phyloP scores from a whole-genome alignment of 768 basidiomycete species.

The Tubosaeta brunneosetosa region DNA sequence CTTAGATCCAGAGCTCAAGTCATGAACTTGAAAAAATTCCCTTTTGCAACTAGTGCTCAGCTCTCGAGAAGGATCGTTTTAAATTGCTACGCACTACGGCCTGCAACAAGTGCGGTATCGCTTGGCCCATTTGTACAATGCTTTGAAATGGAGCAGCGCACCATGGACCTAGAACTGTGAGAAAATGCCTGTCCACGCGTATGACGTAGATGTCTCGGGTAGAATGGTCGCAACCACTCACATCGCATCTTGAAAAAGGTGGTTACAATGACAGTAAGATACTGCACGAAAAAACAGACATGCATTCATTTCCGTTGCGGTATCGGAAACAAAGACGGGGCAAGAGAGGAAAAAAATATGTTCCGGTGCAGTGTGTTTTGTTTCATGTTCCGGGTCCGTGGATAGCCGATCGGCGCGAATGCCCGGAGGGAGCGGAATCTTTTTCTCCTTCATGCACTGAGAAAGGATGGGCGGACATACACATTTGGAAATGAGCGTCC shows the following conservation, averaged over 20 bases:
- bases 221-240: neutral
- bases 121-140: neutral
- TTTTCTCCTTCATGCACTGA: neutral
- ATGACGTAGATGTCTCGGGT: neutral
- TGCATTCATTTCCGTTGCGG: neutral
- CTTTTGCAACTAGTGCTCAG: neutral
- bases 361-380: neutral
- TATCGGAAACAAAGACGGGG: neutral
- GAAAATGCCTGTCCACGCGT: neutral
- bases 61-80: neutral
- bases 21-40: neutral
- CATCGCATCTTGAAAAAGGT: neutral
- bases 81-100: neutral
- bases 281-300: neutral
- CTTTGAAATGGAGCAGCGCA: neutral
- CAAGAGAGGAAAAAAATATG: neutral
- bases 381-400: neutral
- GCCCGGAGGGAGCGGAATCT: neutral
- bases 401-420: neutral
- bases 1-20: neutral
- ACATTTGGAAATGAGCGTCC: neutral
- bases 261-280: neutral
- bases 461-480: neutral
- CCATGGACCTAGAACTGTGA: neutral
- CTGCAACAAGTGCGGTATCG: neutral